Evolutionary conservation across 108 stramenopile species (phyloP).

Genomic region (Cyclotella atomus): DNA sequence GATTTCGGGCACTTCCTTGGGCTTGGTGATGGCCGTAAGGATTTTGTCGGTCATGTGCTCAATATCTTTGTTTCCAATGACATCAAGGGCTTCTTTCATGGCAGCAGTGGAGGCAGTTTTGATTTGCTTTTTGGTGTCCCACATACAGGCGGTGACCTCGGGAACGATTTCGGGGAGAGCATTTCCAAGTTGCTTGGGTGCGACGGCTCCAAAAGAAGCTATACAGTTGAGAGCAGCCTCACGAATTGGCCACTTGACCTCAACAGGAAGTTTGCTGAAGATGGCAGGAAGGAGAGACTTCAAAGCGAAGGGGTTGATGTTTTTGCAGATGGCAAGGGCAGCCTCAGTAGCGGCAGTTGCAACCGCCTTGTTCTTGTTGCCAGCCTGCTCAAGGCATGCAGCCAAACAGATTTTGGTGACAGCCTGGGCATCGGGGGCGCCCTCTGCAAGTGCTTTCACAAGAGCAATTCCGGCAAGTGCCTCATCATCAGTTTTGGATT

Average conservation of each 20-base stretch:
- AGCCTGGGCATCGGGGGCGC: slow-evolving; percentile 73
- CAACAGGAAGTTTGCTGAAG: slow-evolving; percentile 82
- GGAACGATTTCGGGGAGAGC: slow-evolving; percentile 93
- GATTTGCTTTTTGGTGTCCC: slow-evolving; percentile 98
- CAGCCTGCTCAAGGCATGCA: slow-evolving; percentile 78
- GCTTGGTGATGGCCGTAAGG: slow-evolving; percentile 91
- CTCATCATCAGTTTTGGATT: slow-evolving; percentile 78
- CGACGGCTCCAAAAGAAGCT: slow-evolving; percentile 62
- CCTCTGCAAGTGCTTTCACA: slow-evolving; percentile 77
- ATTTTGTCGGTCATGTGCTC: slow-evolving; percentile 98
- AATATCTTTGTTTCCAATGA: slow-evolving; percentile 98
- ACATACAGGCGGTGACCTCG: slow-evolving; percentile 95
- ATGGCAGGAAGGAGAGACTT: slow-evolving; percentile 85
- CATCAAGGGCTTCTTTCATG: slow-evolving; percentile 90
- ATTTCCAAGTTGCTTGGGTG: slow-evolving; percentile 86
- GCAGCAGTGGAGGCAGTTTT: slow-evolving; percentile 91
- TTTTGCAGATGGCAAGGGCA: slow-evolving; percentile 82
- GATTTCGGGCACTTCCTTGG: slow-evolving; percentile 95
- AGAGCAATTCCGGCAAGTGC: slow-evolving; percentile 79
- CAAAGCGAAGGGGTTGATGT: slow-evolving; percentile 87
- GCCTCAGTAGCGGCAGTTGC: slow-evolving; percentile 61
- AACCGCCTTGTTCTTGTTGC: slow-evolving; percentile 70
- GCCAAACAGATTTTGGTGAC: slow-evolving; percentile 76
- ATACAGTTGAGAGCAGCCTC: slow-evolving; percentile 86
- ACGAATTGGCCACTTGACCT: slow-evolving; percentile 89